A percentile compares a stretch with the other conserved stretches of the same genome.
These are phyloP conservation scores for Amanita rimosa DNA, from an alignment of 768 basidiomycete species.

Conservation along the genomic window DNA sequence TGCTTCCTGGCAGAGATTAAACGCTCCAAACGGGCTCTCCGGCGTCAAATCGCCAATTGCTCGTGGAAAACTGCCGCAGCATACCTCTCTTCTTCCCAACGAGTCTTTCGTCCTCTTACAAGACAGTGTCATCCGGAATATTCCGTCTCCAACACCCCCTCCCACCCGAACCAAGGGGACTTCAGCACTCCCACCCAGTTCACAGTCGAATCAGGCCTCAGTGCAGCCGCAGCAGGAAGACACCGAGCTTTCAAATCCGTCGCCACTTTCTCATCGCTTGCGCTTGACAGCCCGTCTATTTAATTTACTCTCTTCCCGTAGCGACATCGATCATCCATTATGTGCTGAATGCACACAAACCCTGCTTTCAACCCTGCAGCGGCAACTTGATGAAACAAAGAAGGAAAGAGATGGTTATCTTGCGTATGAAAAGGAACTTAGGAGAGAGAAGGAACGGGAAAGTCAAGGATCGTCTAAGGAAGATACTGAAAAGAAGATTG, in stretches of 20 bases:
- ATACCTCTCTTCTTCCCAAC: conserved; percentile 45
- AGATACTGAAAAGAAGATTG: conserved; percentile 64
- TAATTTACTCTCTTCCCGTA: conserved; percentile 64
- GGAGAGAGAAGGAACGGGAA: conserved; percentile 71
- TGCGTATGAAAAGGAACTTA: conserved; percentile 82
- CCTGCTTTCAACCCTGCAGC: conserved; percentile 62
- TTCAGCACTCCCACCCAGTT: conserved; percentile 23
- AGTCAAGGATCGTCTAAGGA: conserved; percentile 47
- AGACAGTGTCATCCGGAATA: conserved; percentile 67
- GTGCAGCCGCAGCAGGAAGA: conserved; percentile 26
- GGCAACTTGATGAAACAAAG: conserved; percentile 81
- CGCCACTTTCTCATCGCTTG: conserved; percentile 69
- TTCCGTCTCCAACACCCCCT: conserved; percentile 43
- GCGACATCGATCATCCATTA: conserved; percentile 85
- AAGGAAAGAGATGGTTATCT: conserved; percentile 90
- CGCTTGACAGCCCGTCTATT: conserved; percentile 67
- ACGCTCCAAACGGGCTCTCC: conserved; percentile 25
- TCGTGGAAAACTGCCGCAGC: conserved; percentile 51
- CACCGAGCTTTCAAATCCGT: conserved; percentile 47
- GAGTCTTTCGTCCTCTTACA: conserved; percentile 90
- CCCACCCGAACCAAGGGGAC: conserved; percentile 32
- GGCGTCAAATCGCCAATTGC: conserved; percentile 28
- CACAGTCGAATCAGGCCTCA: conserved; percentile 17
- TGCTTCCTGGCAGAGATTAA: conserved; percentile 52
- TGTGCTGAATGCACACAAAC: conserved; percentile 91